Base-by-base conservation (phyloP, 2,329 filamentous ascomycete species). In the Aureobasidium uvarum region DNA sequence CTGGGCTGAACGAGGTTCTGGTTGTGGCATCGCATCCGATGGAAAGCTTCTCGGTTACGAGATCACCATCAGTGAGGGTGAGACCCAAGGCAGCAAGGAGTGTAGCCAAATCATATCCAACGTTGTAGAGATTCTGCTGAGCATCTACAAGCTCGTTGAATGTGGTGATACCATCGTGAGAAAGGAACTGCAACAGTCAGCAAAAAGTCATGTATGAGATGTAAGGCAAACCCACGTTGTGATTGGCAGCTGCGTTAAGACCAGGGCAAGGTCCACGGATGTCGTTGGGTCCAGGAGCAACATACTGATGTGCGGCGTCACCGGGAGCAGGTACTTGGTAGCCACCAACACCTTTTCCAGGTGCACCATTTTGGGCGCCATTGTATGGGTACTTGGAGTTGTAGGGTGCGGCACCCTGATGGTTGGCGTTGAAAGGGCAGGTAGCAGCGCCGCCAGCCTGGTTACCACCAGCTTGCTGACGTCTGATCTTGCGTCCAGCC, bases 11-110 rank as follows among this genome's bases (percentile, higher is more conserved):
- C 0, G 78, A 78, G 11, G 78, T 80, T 8, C 78, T 73, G 6
- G 70, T 74, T 2, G 79, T 80, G 25, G 79, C 78, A 67, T 81
- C 78, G 51, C 78, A 80, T n/a, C 78, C 77, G 54, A 80, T 79
- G 48, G 76, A 78, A 6, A 80, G 72, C 70, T 79, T 79, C 60
- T 74, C 69, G 18, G 78, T 80, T 31, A 77, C 70, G 3, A 77
- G 58, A 64, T 81, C 79, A 23, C 79, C 79, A 58, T 79, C 78
- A 39, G 74, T 74, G 5, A 76, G 68, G 14, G 72, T 72, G 6
- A 81, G 72, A 62, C 77, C 77, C 8, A 79, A 73, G 8, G 74
- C 70, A 3, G 79, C 78, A 13, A 80, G 74, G 14, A 78, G 69
- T 33, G 72, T 71, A 10, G 78, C 75, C 28, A 80, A 72, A 66